These are phyloP conservation scores for Dipteronia dyeriana DNA, from an alignment of 345 rosid genomes.

Conservation along the genomic window DNA sequence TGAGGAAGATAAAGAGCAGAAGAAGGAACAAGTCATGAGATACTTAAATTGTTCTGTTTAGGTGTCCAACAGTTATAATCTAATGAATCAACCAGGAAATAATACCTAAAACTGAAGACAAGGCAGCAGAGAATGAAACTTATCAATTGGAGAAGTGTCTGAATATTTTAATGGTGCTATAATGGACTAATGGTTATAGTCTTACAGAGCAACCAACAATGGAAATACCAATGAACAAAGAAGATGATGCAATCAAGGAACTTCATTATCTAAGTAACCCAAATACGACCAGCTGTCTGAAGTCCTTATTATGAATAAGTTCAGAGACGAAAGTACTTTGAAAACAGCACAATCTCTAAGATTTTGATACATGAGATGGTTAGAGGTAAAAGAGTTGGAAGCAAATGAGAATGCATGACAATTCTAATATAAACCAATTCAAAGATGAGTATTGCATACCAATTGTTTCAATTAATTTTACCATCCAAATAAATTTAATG, in stretches of 20 bases:
- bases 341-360: no score
- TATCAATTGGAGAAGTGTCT: background rate
- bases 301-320: background rate
- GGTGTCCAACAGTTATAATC: background rate
- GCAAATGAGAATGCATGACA: background rate
- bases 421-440: background rate
- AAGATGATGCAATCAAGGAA: background rate
- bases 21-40: background rate
- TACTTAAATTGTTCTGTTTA: background rate
- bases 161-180: background rate
- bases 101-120: background rate
- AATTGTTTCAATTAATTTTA: background rate
- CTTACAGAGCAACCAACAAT: background rate
- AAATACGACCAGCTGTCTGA: background rate
- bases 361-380: background rate
- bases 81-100: background rate
- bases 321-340: background rate
- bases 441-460: background rate
- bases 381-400: background rate
- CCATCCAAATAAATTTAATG: background rate
- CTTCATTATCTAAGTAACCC: background rate
- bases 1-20: background rate
- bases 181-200: background rate
- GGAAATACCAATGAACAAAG: background rate
- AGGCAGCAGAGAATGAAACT: background rate